Evolutionary conservation across 2,329 filamentous ascomycete genomes (phyloP), one percentile per base, ranked within the genome.

Genomic region (Ceratocystis lukuohia): DNA sequence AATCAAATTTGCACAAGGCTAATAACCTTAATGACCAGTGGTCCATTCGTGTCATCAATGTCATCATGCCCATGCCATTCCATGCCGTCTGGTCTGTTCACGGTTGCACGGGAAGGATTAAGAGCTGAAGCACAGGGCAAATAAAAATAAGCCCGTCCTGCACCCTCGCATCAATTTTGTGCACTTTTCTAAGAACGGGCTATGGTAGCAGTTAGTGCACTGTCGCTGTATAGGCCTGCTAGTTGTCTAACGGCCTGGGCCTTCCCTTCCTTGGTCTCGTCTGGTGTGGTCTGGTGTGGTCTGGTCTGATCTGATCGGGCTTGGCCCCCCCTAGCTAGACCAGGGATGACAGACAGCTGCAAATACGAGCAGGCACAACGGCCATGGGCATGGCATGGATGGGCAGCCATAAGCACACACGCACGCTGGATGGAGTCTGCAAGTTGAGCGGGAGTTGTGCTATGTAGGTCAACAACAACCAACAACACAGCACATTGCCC

Each of bases 81-180:
- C 22, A 57, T 57, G 22, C 53, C 53, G 12, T 33, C 53, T 57
- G 25, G 53, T 20, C 5, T 30, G 50, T 22, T 7, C 17, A 57
- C 50, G 25, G 50, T 30, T 57, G 48, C 53, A 57, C 53, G 53
- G 53, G 53, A 57, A 57, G 53, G 53, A 57, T 57, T 57, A 33
- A n/a, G 8, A 37, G 53, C 53, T 30, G 28, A 57, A n/a, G 53
- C 46, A 8, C 17, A 50, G 46, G 46, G 17, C 15, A 50, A 10
- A 22, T 50, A 7, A 48, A 17, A 22, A n/a, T 4, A 50, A 22
- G 46, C 46, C 46, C 12, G 46, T 7, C 46, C 6, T n/a, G 46
- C 5, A n/a, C 46, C 17, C 17, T n/a, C 20, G 17, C 17, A n/a
- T 50, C 46, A n/a, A 50, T 22, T 22, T 50, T 50, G 33, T 37